Conservation (phyloP, 345 rosid genomes). For the Pistacia integerrima region DNA sequence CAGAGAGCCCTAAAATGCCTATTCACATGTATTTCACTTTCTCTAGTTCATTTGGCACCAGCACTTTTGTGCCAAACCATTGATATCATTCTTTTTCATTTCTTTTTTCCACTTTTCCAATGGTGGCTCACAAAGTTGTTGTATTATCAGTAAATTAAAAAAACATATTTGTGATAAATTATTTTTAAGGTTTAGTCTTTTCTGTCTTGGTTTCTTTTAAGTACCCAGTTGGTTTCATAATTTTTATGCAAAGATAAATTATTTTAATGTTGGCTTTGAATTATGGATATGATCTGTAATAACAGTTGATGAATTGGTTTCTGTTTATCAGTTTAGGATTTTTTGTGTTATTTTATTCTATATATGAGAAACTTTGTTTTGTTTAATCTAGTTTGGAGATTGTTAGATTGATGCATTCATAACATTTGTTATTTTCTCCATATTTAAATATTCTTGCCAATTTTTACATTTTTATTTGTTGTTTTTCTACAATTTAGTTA, state of each 20-base stretch:
- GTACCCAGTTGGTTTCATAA: background rate
- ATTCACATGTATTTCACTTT: no score
- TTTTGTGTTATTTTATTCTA: background rate
- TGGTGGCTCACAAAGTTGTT: no score
- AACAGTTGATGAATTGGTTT: background rate
- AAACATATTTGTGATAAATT: no score
- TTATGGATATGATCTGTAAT: background rate
- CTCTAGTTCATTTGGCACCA: no score
- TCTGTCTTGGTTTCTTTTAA: background rate
- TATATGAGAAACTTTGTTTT: background rate
- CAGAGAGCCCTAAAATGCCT: no score
- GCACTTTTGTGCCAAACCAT: no score
- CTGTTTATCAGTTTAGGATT: background rate
- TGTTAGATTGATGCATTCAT: background rate
- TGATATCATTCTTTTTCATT: no score
- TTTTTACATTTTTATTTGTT: background rate
- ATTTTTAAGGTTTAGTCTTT: background rate
- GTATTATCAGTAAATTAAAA: no score
- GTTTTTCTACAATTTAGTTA: background rate
- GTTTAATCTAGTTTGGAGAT: background rate
- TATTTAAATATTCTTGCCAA: background rate
- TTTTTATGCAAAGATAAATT: background rate
- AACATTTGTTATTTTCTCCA: background rate
- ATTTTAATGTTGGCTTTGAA: background rate
- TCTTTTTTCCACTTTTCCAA: no score